These are phyloP conservation scores for Tricholoma sp. DNA, from an alignment of 768 basidiomycete genomes.

Conservation along the genomic window DNA sequence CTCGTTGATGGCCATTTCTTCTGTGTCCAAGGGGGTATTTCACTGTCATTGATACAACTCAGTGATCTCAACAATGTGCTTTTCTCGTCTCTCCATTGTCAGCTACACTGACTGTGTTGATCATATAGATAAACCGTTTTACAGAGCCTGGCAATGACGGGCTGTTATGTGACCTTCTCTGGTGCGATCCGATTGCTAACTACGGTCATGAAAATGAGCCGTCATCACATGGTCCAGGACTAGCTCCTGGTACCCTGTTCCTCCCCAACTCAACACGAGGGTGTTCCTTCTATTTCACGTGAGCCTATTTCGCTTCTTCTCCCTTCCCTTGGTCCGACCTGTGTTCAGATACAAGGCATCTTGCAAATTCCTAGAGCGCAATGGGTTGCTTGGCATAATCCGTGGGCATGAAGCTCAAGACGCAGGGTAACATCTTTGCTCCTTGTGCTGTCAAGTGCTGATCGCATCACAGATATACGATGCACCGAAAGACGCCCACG, in stretches of 20 bases:
- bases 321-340: constrained; percentile 22
- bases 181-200: constrained; percentile 90
- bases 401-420: constrained; percentile 98
- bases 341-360: constrained; percentile 68
- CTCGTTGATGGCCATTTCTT: constrained; percentile 95
- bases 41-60: constrained; percentile 77
- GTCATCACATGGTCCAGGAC: constrained; percentile 39
- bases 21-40: constrained; percentile 95
- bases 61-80: constrained; percentile 67
- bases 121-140: constrained; percentile 80
- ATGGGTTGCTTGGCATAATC: constrained; percentile 87
- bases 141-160: constrained; percentile 91
- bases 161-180: constrained; percentile 89
- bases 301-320: constrained; percentile 22
- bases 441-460: not conserved
- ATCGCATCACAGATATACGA: constrained; percentile 58
- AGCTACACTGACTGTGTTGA: constrained; percentile 6
- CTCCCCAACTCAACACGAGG: constrained; percentile 84
- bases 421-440: constrained; percentile 59
- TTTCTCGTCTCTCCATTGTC: constrained; percentile 5
- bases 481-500: constrained; percentile 92
- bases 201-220: constrained; percentile 79
- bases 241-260: constrained; percentile 58
- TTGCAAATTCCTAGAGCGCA: constrained; percentile 90
- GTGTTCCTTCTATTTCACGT: constrained; percentile 93